Percentiles rank a stretch among this genome's conserved stretches.
These are phyloP conservation scores for Cladobotryum mycophilum DNA, from an alignment of 2,329 filamentous ascomycete genomes.

Conservation along the genomic window DNA sequence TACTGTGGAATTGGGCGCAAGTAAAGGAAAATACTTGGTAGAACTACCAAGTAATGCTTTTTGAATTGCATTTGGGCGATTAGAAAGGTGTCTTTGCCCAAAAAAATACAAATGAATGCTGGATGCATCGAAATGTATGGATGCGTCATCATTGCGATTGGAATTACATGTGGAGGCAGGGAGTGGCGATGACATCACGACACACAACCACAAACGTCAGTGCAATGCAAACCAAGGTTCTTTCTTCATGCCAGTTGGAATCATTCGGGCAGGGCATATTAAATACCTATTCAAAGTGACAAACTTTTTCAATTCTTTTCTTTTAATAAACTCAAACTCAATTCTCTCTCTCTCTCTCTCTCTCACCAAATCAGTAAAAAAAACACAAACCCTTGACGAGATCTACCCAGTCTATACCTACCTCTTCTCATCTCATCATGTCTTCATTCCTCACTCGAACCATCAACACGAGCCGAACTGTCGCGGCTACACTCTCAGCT, in stretches of 20 bases:
- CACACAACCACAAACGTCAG: background rate
- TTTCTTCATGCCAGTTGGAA: too few species aligned
- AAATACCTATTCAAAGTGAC: background rate
- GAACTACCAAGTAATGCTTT: too few species aligned
- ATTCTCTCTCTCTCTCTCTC: too few species aligned
- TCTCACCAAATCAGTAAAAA: background rate
- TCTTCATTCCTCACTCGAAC: conserved; percentile 11
- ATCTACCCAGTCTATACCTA: too few species aligned
- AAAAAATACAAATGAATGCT: too few species aligned
- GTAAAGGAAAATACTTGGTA: background rate
- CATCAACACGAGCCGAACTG: background rate
- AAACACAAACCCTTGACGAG: background rate
- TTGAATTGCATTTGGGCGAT: background rate
- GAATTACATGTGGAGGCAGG: conserved; percentile 4
- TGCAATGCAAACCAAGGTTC: background rate
- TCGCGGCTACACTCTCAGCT: conserved; percentile 20
- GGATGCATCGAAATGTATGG: background rate
- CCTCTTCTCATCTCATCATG: background rate
- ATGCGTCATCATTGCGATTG: conserved; percentile 12
- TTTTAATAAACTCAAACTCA: background rate
- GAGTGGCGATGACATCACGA: conserved; percentile 12
- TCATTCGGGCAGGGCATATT: background rate
- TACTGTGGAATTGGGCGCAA: too few species aligned
- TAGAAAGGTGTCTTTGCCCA: too few species aligned
- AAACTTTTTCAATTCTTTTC: background rate